Evolutionary conservation across 805 yeast genomes (phyloP).

Genomic region (Metschnikowia kunwiensis): DNA sequence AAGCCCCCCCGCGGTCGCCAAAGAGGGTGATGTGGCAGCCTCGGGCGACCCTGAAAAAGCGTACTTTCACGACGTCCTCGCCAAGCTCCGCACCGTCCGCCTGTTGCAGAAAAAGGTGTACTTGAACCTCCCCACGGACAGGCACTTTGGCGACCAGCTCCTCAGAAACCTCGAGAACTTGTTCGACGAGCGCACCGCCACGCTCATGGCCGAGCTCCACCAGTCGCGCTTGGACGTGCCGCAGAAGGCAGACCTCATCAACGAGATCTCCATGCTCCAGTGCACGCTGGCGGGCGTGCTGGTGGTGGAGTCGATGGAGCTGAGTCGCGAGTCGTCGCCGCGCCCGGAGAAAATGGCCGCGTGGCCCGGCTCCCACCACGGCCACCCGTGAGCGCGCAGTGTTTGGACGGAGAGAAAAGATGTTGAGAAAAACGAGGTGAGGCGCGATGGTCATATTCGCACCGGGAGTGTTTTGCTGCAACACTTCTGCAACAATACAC

Average conservation of each 20-base stretch:
- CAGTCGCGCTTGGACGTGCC: conserved; percentile 15
- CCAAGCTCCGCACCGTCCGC: conserved; percentile 42
- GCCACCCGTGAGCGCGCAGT: conserved; percentile 45
- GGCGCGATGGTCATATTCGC: too few species aligned
- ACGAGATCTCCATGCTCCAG: conserved; percentile 14
- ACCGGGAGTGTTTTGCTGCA: too few species aligned
- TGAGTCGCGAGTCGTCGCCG: conserved; percentile 29
- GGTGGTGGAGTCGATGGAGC: conserved; percentile 16
- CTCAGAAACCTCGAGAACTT: conserved; percentile 33
- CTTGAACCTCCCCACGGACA: conserved; percentile 51
- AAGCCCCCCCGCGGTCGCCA: conserved; percentile 40
- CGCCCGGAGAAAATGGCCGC: conserved; percentile 43
- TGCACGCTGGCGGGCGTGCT: conserved; percentile 12
- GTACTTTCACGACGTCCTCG: conserved; percentile 27
- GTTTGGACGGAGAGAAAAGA: too few species aligned
- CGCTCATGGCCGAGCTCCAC: conserved; percentile 20
- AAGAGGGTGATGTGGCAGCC: conserved; percentile 15
- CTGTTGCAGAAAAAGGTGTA: conserved; percentile 42
- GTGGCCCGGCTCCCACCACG: conserved; percentile 70
- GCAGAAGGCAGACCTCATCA: conserved; percentile 18
- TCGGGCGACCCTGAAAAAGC: too few species aligned
- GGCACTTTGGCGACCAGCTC: conserved; percentile 45
- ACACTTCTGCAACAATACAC: too few species aligned
- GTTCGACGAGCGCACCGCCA: conserved; percentile 26
- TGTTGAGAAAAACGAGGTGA: too few species aligned